Evolutionary conservation across 805 yeast species (phyloP), one percentile per base, ranked within the genome.

Genomic region (Saccharomycopsis vini): DNA sequence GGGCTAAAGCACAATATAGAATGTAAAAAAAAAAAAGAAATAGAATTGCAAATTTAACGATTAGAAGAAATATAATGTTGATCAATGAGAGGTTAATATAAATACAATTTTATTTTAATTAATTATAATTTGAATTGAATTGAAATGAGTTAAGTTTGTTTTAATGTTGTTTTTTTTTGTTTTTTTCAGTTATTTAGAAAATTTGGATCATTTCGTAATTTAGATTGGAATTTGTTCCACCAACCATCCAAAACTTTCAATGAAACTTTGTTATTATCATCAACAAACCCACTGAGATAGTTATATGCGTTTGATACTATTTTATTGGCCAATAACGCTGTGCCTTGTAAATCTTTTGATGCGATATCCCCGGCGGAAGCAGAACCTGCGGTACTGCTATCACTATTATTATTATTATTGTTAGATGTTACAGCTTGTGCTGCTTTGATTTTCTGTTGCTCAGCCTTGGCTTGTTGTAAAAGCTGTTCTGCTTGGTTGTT

Each of bases 241-340:
- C 98, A 90, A 33, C 74, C 81, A 58, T 90, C 94, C 55, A 90
- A 90, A 35, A 78, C 82, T 56, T 81, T 84, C 57, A 90, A 84
- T 3, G 89, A 82, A 2, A 90, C 96, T 53, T 78, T 85, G 2
- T 95, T 95, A 19, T 73, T 68, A 4, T 66, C 59, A 56, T 87
- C 95, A 5, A 87, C 73, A 58, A 89, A 90, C n/a, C 97, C 85
- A 2, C 94, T 78, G 39, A 90, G 62, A 58, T 75, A 92, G 58
- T 92, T 89, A 63, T 90, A 92, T 1, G 97, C 97, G 61, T 92
- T 87, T 31, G 79, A 79, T 18, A 92, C 94, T 45, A 92, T 87
- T 58, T 84, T 85, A 49, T 83, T 85, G 1, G 97, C 96, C 45
- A 90, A 61, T 0, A 64, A 63, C 2, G 87, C 44, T 4, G 37